Percentiles rank a stretch among this genome's conserved stretches.
phyloP scores from a whole-genome alignment of 2,329 filamentous ascomycete genomes.

The Beauveria pseudobassiana region DNA sequence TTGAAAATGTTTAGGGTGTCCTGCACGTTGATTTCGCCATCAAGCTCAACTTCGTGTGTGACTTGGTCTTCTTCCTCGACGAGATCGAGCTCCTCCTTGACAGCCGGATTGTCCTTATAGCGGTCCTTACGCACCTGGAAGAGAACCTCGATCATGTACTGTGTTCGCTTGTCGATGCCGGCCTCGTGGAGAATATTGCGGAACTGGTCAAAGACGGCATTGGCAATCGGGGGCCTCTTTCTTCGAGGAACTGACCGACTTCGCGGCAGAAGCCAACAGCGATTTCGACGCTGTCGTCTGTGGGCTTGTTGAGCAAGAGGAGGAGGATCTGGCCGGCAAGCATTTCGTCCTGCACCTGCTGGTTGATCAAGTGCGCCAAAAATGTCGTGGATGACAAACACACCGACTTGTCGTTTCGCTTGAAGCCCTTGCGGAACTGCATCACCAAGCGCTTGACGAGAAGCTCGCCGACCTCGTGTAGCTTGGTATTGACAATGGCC shows the following conservation, averaged over 20 bases:
- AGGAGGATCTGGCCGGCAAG: conserved; percentile 87
- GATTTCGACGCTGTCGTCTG: conserved; percentile 96
- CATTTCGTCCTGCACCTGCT: conserved; percentile 92
- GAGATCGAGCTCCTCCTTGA: conserved; percentile 88
- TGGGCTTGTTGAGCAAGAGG: conserved; percentile 88
- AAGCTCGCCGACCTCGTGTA: conserved; percentile 89
- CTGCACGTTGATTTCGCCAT: conserved; percentile 77
- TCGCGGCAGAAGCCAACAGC: conserved; percentile 89
- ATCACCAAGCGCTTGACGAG: conserved; percentile 77
- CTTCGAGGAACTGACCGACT: conserved; percentile 87
- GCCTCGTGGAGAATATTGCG: conserved; percentile 91
- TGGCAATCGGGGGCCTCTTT: conserved; percentile 82
- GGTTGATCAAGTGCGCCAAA: conserved; percentile 89
- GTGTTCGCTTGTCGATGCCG: conserved; percentile 94
- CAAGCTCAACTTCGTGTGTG: conserved; percentile 75
- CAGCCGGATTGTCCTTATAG: conserved; percentile 87
- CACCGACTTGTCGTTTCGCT: conserved; percentile 93
- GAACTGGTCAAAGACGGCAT: conserved; percentile 93
- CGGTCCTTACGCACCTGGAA: conserved; percentile 95
- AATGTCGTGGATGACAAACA: conserved; percentile 91
- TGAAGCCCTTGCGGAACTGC: conserved; percentile 93
- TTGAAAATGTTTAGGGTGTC: conserved; percentile 95
- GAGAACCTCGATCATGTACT: conserved; percentile 97
- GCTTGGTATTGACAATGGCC: conserved; percentile 94
- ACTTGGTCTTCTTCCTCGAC: conserved; percentile 98